Conservation (phyloP, 495 filamentous ascomycete species). For the Penicillium waksmanii region DNA sequence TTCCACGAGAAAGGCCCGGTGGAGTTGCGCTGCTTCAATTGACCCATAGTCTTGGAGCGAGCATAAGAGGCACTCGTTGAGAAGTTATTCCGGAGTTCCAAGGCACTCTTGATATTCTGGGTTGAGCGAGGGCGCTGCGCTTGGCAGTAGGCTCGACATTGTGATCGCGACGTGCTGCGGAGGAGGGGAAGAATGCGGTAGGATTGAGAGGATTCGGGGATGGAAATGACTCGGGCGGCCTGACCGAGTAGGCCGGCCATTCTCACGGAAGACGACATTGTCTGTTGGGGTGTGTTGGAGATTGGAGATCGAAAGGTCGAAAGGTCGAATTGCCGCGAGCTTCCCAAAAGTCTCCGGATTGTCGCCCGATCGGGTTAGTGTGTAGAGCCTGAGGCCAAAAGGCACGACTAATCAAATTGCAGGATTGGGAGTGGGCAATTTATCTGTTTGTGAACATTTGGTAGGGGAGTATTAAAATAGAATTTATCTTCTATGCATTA, state of each 20-base stretch:
- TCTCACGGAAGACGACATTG: conserved; percentile 40
- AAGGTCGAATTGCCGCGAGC: conserved; percentile 4
- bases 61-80: conserved; percentile 35
- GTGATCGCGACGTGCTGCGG: conserved; percentile 25
- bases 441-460: too few species aligned
- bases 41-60: conserved; percentile 46
- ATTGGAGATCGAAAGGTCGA: conserved; percentile 15
- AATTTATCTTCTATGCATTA: too few species aligned
- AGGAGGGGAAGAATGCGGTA: conserved; percentile 25
- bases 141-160: conserved; percentile 34
- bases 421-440: too few species aligned
- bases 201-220: conserved; percentile 24
- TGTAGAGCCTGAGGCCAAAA: conserved; percentile 20
- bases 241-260: conserved; percentile 34
- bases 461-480: too few species aligned
- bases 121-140: conserved; percentile 30
- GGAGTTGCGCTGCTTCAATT: conserved; percentile 44
- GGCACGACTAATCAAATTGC: background rate
- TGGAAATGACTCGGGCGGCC: conserved; percentile 27
- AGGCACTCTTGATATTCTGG: conserved; percentile 17
- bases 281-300: conserved; percentile 12
- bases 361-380: conserved; percentile 24
- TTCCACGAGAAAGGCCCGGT: conserved; percentile 84
- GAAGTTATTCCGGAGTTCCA: conserved; percentile 30
- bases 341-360: conserved; percentile 34